Percentiles rank a stretch among this genome's conserved stretches.
These are phyloP conservation scores for Hura crepitans DNA, from an alignment of 441 rosid genomes.

Conservation along the genomic window DNA sequence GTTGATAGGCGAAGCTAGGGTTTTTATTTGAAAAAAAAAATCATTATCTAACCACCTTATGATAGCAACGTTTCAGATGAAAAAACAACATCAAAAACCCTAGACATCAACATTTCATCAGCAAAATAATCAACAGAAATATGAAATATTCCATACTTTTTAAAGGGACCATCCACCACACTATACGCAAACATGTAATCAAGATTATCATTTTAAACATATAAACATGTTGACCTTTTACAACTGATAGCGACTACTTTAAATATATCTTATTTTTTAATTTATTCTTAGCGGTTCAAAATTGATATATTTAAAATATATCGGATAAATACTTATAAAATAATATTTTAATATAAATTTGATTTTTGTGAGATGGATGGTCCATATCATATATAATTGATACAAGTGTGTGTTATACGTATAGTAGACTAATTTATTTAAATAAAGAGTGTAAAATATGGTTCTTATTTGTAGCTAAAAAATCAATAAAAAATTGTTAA, in stretches of 20 bases:
- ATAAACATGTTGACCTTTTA: constrained; percentile 25
- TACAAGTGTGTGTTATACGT: constrained; percentile 15
- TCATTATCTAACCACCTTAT: constrained; percentile 46
- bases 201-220: not conserved
- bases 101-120: constrained; percentile 26
- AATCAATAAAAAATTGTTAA: constrained; percentile 25
- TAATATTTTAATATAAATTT: too few relatives aligned
- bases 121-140: constrained; percentile 22
- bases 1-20: constrained; percentile 34
- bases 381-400: constrained; percentile 10
- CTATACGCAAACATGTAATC: constrained; percentile 11
- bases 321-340: too few relatives aligned
- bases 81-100: constrained; percentile 34
- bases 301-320: too few relatives aligned
- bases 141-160: too few relatives aligned
- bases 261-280: not conserved
- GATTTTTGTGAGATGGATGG: constrained; percentile 6
- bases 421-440: constrained; percentile 4
- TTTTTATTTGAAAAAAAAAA: constrained; percentile 31
- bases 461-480: constrained; percentile 10
- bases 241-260: constrained; percentile 16
- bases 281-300: too few relatives aligned
- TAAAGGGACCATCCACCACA: not conserved
- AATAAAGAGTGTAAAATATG: not conserved
- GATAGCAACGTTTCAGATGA: constrained; percentile 41